Conservation (phyloP, 495 filamentous ascomycete genomes). For the Daldinia concentrica region DNA sequence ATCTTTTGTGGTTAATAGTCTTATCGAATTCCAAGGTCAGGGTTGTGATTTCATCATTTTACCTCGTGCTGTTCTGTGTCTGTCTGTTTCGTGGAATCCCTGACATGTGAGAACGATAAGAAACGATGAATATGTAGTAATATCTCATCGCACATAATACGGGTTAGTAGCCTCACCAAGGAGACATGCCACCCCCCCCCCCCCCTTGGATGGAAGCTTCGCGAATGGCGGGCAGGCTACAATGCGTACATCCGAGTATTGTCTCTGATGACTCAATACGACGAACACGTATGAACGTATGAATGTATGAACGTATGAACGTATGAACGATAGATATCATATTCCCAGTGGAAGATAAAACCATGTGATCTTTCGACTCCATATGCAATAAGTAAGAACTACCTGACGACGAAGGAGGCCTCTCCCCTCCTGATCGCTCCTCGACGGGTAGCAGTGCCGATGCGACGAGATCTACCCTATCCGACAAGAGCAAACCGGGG, state of each 20-base stretch:
- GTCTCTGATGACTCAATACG: slow-evolving; percentile 18
- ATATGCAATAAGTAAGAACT: not conserved
- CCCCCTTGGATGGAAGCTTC: slow-evolving; percentile 10
- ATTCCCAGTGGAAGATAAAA: not conserved
- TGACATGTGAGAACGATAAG: slow-evolving; percentile 32
- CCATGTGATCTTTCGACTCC: slow-evolving; percentile 34
- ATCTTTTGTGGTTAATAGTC: slow-evolving; percentile 13
- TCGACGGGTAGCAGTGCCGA: slow-evolving; percentile 42
- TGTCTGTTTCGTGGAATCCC: slow-evolving; percentile 32
- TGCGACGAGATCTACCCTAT: slow-evolving; percentile 42
- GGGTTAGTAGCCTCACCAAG: not conserved
- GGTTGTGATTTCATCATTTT: slow-evolving; percentile 33
- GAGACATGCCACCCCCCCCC: not conserved
- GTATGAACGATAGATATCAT: not conserved
- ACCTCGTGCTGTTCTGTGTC: slow-evolving; percentile 36
- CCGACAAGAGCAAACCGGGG: slow-evolving; percentile 35
- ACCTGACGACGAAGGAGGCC: slow-evolving; percentile 16
- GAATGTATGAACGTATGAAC: not conserved
- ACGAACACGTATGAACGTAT: not conserved
- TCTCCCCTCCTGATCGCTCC: slow-evolving; percentile 7
- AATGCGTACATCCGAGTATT: slow-evolving; percentile 1
- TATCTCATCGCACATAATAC: not conserved
- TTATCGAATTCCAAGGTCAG: slow-evolving; percentile 34
- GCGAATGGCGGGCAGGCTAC: slow-evolving; percentile 21
- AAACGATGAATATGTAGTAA: no score